Base-by-base conservation (phyloP, 768 basidiomycete genomes). In the Boletus coccyginus region DNA sequence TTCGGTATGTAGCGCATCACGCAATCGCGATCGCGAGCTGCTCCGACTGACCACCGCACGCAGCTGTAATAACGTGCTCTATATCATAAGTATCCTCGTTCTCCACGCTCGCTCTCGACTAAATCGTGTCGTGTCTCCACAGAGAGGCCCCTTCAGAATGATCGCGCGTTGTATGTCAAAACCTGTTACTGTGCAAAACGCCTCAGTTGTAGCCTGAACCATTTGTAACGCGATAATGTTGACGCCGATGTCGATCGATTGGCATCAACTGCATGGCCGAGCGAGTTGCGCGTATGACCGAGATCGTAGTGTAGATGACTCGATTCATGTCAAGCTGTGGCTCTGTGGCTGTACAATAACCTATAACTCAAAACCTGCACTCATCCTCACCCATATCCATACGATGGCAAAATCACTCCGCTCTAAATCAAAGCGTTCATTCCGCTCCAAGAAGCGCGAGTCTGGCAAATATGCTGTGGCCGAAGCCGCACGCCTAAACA, bases 51-150 rank as follows among this genome's bases (percentile, higher is more conserved):
- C 46, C 43, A 51, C 36, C 38, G 45, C 19, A 32, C 60, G 27
- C 57, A 93, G 92, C 63, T 94, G 92, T 79, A 97, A 97, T 78
- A 97, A 97, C 65, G 94, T 97, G 24, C 81, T 97, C 54, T 97
- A 96, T 73, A 95, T 97, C 63, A 92, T 91, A 83, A 90, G 90
- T 92, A 60, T 61, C 61, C 31, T 67, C 53, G 49, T 47, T 55
- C 31, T 51, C 0, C 2, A 2, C 21, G 16, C 29, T 39, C 13
- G 42, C 33, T 27, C 13, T 41, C 35, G 36, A 38, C 68, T 74
- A 61, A 73, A 52, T 50, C 46, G 64, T 59, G 59, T 59, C 42
- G 48, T 45, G 53, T 66, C 35, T 70, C 6, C 66, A 90, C 88
- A 91, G 89, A 70, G 89, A 91, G 79, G 88, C 88, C 56, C 82